Evolutionary conservation across 208 protist species (phyloP), one percentile per base, ranked within the genome.

Genomic region (Wallacemonas sp.): DNA sequence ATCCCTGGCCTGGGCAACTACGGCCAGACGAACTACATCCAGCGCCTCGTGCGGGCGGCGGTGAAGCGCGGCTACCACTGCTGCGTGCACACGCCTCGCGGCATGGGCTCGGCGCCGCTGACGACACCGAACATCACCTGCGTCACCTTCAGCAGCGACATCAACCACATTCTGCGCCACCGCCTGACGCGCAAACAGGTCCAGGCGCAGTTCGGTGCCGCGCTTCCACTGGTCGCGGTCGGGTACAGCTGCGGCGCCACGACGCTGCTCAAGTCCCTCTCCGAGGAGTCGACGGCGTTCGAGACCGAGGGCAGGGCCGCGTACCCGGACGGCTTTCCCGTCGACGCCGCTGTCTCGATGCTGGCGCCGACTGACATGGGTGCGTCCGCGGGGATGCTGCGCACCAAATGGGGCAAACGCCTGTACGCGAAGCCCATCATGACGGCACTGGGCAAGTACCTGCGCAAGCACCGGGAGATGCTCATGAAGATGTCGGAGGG

Each of bases 1-100:
- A 50, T 91, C 2, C 76, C 84, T 23, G 87, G 84, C 8, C 25
- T 84, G 22, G 77, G 57, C 20, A 77, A 81, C 45, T 80, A 76
- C 55, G 39, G 65, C 25, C 84, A 84, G 65, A 80, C 77, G 0
- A 33, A 61, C 36, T 87, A 81, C 61, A 32, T 91, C 3, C 76
- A 81, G 70, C 65, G 65, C 14, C 22, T 83, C 25, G 67, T 57
- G 14, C 75, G 61, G 2, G 28, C 28, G 22, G 59, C 78, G 8
- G 55, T 61, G 33, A 16, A 22, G 23, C 59, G 68, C 2, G 74
- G 79, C 1, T 83, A 77, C 49, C 67, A 87, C 52, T 33, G 74
- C n/a, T 81, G 70, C 39, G 69, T 87, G n/a, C 64, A 91, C 22
- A 86, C 57, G 11, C 57, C 82, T 14, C 87, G 87, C 31, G 84